A percentile compares a stretch with the other conserved stretches of the same genome.
These are phyloP conservation scores for Mortierella sp. DNA, from an alignment of 371 early-diverging fungal genomes.

Conservation along the genomic window DNA sequence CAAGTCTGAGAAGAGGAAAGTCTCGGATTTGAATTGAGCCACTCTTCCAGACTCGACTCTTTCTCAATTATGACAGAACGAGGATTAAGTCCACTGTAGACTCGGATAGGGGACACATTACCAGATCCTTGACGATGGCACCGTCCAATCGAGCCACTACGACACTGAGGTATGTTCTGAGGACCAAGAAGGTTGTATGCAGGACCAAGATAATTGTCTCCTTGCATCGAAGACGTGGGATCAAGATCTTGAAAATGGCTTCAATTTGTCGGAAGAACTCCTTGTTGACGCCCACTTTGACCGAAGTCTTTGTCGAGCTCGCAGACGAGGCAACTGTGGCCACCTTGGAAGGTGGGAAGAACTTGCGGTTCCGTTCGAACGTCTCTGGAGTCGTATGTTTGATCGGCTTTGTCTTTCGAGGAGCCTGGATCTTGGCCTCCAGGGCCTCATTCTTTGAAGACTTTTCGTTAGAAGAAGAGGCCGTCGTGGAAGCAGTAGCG, in stretches of 20 bases:
- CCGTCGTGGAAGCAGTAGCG: slow-evolving; percentile 12
- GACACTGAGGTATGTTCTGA: slow-evolving; percentile 92
- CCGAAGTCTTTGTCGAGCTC: slow-evolving; percentile 35
- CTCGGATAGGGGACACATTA: too few relatives aligned
- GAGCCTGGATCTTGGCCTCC: slow-evolving; percentile 34
- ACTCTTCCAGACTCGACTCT: too few relatives aligned
- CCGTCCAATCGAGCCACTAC: slow-evolving; percentile 95
- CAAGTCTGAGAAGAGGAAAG: too few relatives aligned
- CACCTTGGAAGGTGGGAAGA: slow-evolving; percentile 50
- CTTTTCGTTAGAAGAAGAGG: neutral
- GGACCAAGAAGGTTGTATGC: slow-evolving; percentile 88
- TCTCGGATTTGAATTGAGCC: too few relatives aligned
- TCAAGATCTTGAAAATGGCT: slow-evolving; percentile 75
- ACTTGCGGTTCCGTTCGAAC: slow-evolving; percentile 49
- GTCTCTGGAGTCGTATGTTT: slow-evolving; percentile 34
- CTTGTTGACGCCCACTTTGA: slow-evolving; percentile 72
- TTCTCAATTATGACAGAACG: too few relatives aligned
- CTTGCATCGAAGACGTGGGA: slow-evolving; percentile 79
- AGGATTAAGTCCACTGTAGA: too few relatives aligned
- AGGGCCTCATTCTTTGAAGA: neutral
- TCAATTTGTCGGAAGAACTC: slow-evolving; percentile 76
- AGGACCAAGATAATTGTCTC: slow-evolving; percentile 82
- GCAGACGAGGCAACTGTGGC: slow-evolving; percentile 46
- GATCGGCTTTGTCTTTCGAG: slow-evolving; percentile 33
- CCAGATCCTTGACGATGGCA: slow-evolving; percentile 91